Conservation (phyloP, 257 asterid genomes). For the Salvia rosmarinus region DNA sequence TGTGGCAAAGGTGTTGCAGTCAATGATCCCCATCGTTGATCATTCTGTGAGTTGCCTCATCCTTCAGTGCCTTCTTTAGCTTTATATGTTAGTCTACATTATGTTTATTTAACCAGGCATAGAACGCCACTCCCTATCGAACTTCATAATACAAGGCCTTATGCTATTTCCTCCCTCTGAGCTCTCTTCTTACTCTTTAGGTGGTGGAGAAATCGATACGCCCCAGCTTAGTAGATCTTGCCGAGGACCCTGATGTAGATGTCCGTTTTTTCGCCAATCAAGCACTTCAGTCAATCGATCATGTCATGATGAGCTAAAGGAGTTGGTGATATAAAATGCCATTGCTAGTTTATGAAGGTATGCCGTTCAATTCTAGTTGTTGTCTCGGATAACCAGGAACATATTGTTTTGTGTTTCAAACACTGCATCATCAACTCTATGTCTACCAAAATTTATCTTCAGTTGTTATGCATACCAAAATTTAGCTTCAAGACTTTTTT, state of each 20-base stretch:
- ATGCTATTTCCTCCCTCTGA: neutral
- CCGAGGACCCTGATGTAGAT: conserved; percentile 96
- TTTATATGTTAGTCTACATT: neutral
- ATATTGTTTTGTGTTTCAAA: neutral
- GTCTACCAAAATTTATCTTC: no score
- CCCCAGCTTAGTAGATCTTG: conserved; percentile 76
- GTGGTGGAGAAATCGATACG: conserved; percentile 82
- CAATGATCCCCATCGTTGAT: conserved; percentile 81
- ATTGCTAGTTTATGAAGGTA: conserved; percentile 20
- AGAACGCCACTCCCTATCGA: no score
- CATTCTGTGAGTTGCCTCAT: conserved; percentile 62
- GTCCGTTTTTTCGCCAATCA: conserved; percentile 85
- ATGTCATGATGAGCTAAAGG: conserved; percentile 64
- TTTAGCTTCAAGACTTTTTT: no score
- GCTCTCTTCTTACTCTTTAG: conserved; percentile 37
- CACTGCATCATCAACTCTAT: no score
- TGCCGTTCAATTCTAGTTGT: conserved; percentile 14
- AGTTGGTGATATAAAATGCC: neutral
- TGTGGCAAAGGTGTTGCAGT: conserved; percentile 90
- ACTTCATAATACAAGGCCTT: no score
- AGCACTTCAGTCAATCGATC: conserved; percentile 77
- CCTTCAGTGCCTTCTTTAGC: conserved; percentile 1
- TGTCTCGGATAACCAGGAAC: conserved; percentile 10
- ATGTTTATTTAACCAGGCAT: neutral
- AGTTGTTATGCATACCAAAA: no score